Conservation (phyloP, 495 filamentous ascomycete species). For the Aspergillus egyptiacus region DNA sequence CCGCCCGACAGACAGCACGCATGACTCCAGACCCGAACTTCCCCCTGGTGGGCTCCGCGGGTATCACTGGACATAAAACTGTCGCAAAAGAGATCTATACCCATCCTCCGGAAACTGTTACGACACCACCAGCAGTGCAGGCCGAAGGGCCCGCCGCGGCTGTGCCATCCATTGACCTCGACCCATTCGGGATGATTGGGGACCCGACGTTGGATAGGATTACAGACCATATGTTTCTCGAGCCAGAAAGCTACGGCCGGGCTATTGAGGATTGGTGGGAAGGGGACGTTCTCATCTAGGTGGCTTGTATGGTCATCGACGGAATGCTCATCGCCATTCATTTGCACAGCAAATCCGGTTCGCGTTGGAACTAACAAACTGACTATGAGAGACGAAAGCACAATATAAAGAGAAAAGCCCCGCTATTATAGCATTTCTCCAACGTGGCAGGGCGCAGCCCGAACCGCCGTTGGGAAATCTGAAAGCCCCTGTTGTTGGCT, state of each 20-base stretch:
- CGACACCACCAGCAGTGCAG: conserved; percentile 15
- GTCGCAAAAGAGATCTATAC: conserved; percentile 29
- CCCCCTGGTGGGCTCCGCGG: conserved; percentile 30
- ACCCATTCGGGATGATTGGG: conserved; percentile 13
- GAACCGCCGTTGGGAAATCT: conserved; percentile 1
- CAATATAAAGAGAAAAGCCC: not conserved
- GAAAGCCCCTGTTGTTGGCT: conserved; percentile 5
- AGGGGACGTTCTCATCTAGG: conserved; percentile 6
- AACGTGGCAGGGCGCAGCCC: conserved; percentile 5
- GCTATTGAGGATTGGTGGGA: conserved; percentile 34
- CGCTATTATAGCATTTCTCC: not conserved
- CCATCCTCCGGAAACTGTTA: conserved; percentile 28
- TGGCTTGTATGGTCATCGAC: not conserved
- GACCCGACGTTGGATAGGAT: conserved; percentile 18
- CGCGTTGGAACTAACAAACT: not conserved
- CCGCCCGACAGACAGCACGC: conserved; percentile 3
- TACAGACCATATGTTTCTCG: conserved; percentile 24
- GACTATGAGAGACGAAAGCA: not conserved
- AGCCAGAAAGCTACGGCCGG: conserved; percentile 29
- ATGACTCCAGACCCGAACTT: conserved; percentile 26
- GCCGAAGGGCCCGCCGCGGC: not conserved
- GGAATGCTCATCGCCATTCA: not conserved
- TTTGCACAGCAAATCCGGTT: not conserved
- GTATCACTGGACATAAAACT: conserved; percentile 31
- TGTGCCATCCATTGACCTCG: conserved; percentile 10